Conservation (phyloP, 768 basidiomycete species). For the Mycena galopus region DNA sequence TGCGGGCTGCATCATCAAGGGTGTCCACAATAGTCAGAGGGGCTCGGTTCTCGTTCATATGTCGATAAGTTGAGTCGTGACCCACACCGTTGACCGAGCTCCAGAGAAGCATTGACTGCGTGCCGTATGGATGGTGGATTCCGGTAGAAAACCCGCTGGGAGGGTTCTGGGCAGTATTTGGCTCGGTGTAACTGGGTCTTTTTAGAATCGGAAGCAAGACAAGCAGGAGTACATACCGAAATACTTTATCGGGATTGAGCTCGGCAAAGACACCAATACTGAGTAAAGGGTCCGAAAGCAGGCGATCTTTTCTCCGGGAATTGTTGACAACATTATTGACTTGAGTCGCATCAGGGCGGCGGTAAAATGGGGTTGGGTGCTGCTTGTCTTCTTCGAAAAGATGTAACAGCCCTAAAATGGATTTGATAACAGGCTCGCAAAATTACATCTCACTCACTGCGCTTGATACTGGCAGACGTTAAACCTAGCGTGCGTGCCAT, state of each 20-base stretch:
- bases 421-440: not conserved
- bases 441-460: constrained; percentile 3
- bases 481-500: constrained; percentile 8
- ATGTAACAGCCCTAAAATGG: not conserved
- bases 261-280: constrained; percentile 27
- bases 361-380: constrained; percentile 4
- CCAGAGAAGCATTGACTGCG: constrained; percentile 3
- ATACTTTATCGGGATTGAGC: constrained; percentile 30
- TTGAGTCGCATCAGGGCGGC: not conserved
- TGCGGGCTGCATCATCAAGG: constrained; percentile 7
- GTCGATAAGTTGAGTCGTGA: constrained; percentile 19
- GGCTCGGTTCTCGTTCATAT: constrained; percentile 38
- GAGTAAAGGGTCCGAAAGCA: constrained; percentile 19
- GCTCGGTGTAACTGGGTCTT: not conserved
- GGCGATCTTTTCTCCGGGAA: constrained; percentile 7
- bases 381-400: not conserved
- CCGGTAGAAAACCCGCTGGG: constrained; percentile 16
- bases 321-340: constrained; percentile 24
- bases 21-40: constrained; percentile 30
- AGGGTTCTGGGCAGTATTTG: constrained; percentile 4
- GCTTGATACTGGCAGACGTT: constrained; percentile 20
- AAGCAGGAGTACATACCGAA: not conserved
- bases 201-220: too few relatives aligned
- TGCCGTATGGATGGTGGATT: constrained; percentile 8
- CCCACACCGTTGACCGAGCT: constrained; percentile 17